Base-by-base conservation (phyloP, 2,329 filamentous ascomycete species). In the Parasarocladium wereldwijsianum region DNA sequence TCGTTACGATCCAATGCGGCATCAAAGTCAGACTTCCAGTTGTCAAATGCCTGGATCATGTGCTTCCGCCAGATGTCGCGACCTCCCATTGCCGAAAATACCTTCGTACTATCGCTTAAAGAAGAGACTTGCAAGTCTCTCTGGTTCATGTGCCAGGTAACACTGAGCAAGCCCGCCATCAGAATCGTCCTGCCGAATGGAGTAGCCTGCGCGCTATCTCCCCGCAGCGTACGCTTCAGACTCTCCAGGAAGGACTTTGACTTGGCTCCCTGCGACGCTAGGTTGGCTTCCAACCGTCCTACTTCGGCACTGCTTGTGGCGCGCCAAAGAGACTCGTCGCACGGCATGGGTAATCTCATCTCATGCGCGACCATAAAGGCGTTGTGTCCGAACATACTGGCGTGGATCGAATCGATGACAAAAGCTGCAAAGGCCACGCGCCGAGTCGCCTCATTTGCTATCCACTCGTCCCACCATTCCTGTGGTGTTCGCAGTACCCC, bases 61-160 rank as follows among this genome's bases (percentile, higher is more conserved):
- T 83, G 77, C 7, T 76, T 73, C 32, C 86, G 75, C 90, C 90
- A 96, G 49, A 87, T 87, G 47, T 93, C 85, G 13, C 85, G 75
- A 3, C 80, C 85, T 4, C 87, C 87, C 2, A 93, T 66, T 1
- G 83, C 76, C n/a, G n/a, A n/a, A n/a, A n/a, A n/a, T 41, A 78
- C 74, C 0, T 74, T 72, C 8, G 86, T 82, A 9, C 80, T 62
- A 1, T 59, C 60, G 5, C 71, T 85, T 0, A 96, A 65, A 1
- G 85, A 85, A 48, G 77, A 87, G 34, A 93, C 79, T 55, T 94
- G 87, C 10, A 94, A 67, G 49, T 96, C 90, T 45, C 87, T 72
- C 50, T 96, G 86, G 47, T 93, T 90, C 80, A 96, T 87, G 51
- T 96, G 87, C 83, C 85, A 96, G 46, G 81, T 90, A 17, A 96